Base-by-base conservation (phyloP, 371 early-diverging fungal species). In the Dichotomocladium elegans region DNA sequence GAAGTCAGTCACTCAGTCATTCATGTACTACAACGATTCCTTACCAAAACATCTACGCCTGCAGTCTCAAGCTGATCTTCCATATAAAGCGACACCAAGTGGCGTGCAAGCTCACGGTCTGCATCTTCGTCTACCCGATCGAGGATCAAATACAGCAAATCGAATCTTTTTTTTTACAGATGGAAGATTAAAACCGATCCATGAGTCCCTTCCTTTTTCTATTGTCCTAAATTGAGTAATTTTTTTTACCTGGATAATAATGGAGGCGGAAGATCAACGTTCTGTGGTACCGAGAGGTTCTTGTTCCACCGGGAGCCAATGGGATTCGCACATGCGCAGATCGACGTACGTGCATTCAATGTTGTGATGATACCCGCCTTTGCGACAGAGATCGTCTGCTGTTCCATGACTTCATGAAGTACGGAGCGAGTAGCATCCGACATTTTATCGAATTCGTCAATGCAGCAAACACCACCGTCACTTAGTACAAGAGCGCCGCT, bases 361-460 rank as follows among this genome's bases (percentile, higher is more conserved):
- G 95, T 96, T 1, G 99, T 96, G 64, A 99, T 98, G 56, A 99
- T 99, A 41, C 99, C 99, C 19, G 99, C 99, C 79, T 99, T 99
- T 54, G 97, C 96, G 3, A 99, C 94, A 10, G 98, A 97, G 17
- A 99, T 94, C 0, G 98, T 97, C 82, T 99, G 99, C 77, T 99
- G 99, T 82, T 99, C 99, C 99, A 99, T 99, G 30, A 96, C 99
- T 86, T 99, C 99, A 75, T 99, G 99, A 52, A 99, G 82, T 10
- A 97, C 91, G 6, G 97, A 88, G 12, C 99, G 87, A 30, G 99
- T 99, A 9, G 89, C 61, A 52, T 99, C 99, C 15, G 92, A 88
- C 98, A 99, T 98, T 70, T 96, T 97, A 72, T 97, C 98, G 79
- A 99, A 99, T 74, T 99, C 99, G 78, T 99, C 99, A 64, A 99